Evolutionary conservation across 2,329 filamentous ascomycete genomes (phyloP), one percentile per base, ranked within the genome.

Genomic region (Exophiala calicioides): DNA sequence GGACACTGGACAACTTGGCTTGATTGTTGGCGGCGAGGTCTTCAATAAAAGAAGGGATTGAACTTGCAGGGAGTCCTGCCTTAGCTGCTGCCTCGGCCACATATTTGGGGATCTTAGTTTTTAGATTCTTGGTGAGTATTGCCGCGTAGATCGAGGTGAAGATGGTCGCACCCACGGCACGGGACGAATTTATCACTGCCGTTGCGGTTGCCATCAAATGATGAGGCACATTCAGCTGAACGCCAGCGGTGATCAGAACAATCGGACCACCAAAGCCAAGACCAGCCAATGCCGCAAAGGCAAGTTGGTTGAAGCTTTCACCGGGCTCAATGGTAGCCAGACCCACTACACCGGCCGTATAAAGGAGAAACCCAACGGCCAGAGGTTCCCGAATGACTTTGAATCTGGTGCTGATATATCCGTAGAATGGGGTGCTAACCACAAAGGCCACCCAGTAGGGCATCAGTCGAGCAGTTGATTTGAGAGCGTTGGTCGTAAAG

Each of bases 141-240:
- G 50, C 46, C 1, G 30, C 27, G 26, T 42, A 40, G 4, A 50
- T 47, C 5, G 46, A 41, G 4, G 41, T 39, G 40, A 45, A 50
- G 7, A 50, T 34, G 3, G 41, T 34, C 2, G 23, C 50, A 13
- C 29, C 50, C 20, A 46, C 30, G 10, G 46, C 46, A 9, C 50
- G 45, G 9, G 46, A 19, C 3, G 50, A 46, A 12, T 35, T 50
- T 2, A 37, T 50, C 10, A 43, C 39, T 2, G 40, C 46, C 13
- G 50, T 50, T 8, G 50, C 46, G 13, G 50, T 50, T 8, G 50
- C 50, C 19, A 53, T 46, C 3, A 50, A 30, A 24, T 42, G 21
- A 27, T 45, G 41, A 5, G 50, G 50, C n/a, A 36, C 45, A n/a
- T 32, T 34, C 1, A 53, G 41, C 26, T 53, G 50, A 9, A 49